These are phyloP conservation scores for Fraxinus baroniana DNA, from an alignment of 305 asterid genomes.

Conservation along the genomic window DNA sequence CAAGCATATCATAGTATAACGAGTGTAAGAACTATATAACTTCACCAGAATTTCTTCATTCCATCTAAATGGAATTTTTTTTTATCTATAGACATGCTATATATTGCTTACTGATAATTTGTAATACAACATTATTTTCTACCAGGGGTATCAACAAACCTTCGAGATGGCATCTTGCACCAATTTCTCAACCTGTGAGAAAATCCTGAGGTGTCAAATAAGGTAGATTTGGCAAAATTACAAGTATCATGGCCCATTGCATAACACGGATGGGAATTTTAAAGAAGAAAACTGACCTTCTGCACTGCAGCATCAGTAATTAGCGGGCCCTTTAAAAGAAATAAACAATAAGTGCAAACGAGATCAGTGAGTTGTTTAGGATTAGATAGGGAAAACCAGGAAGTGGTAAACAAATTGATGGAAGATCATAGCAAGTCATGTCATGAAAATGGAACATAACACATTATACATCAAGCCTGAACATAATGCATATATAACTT, in stretches of 20 bases:
- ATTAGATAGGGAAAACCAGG: slow-evolving; percentile 2
- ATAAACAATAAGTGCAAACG: slow-evolving; percentile 14
- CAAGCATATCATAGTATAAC: slow-evolving; percentile 12
- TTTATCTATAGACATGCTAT: not conserved
- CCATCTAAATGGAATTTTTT: not conserved
- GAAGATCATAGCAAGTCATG: slow-evolving; percentile 16
- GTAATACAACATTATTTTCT: slow-evolving; percentile 7
- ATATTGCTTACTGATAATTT: slow-evolving; percentile 1
- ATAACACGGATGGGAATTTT: slow-evolving; percentile 17
- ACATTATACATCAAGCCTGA: not conserved
- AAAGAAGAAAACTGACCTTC: slow-evolving; percentile 52
- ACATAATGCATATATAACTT: not conserved
- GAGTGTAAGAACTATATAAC: slow-evolving; percentile 12
- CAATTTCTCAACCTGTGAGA: slow-evolving; percentile 73
- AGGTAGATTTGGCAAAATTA: not conserved
- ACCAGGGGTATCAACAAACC: slow-evolving; percentile 43
- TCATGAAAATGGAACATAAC: not conserved
- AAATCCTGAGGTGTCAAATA: slow-evolving; percentile 29
- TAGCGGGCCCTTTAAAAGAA: slow-evolving; percentile 74
- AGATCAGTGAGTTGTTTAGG: slow-evolving; percentile 16
- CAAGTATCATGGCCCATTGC: slow-evolving; percentile 15
- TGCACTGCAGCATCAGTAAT: slow-evolving; percentile 86
- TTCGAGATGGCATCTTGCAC: slow-evolving; percentile 85
- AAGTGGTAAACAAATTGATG: slow-evolving; percentile 1
- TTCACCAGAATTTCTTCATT: not conserved